These are phyloP conservation scores for Nitzschia sp. DNA, from an alignment of 108 stramenopile species.

Conservation along the genomic window DNA sequence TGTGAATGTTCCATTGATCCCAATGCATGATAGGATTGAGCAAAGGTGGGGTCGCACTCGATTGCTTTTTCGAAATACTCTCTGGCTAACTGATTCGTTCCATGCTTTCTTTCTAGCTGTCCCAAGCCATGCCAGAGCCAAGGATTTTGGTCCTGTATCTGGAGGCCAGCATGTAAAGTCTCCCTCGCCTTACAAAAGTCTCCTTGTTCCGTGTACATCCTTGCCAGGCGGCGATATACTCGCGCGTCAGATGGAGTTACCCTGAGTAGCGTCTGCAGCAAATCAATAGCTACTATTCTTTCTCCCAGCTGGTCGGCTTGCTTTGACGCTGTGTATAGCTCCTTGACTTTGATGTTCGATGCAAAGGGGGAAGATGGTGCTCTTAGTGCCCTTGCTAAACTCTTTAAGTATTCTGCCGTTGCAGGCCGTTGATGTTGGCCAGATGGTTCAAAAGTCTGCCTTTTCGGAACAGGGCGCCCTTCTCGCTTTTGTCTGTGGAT, in stretches of 20 bases:
- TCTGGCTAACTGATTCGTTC: constrained; percentile 33
- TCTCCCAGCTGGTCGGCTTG: constrained; percentile 74
- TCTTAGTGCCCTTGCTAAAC: constrained; percentile 53
- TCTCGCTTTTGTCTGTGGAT: constrained; percentile 36
- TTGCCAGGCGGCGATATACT: constrained; percentile 68
- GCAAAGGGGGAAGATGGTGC: constrained; percentile 52
- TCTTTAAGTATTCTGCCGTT: constrained; percentile 43
- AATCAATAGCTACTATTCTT: constrained; percentile 36
- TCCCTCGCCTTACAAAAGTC: constrained; percentile 41
- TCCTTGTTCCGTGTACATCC: constrained; percentile 67
- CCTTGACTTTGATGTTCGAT: constrained; percentile 49
- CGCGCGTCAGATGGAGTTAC: constrained; percentile 72
- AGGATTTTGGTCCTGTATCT: constrained; percentile 40
- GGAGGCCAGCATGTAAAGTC: constrained; percentile 51
- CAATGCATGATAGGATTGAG: constrained; percentile 79
- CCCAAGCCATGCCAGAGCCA: constrained; percentile 75
- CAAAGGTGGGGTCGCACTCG: constrained; percentile 50
- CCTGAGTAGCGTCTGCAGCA: constrained; percentile 46
- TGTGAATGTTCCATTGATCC: constrained; percentile 65
- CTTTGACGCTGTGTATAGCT: constrained; percentile 72
- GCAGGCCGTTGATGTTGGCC: not conserved
- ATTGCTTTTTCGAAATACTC: constrained; percentile 58
- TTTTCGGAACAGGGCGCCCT: constrained; percentile 12
- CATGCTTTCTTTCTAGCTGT: constrained; percentile 47
- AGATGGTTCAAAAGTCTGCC: not conserved